phyloP scores from a whole-genome alignment of 2,329 filamentous ascomycete genomes.

The Aspergillus melleus region DNA sequence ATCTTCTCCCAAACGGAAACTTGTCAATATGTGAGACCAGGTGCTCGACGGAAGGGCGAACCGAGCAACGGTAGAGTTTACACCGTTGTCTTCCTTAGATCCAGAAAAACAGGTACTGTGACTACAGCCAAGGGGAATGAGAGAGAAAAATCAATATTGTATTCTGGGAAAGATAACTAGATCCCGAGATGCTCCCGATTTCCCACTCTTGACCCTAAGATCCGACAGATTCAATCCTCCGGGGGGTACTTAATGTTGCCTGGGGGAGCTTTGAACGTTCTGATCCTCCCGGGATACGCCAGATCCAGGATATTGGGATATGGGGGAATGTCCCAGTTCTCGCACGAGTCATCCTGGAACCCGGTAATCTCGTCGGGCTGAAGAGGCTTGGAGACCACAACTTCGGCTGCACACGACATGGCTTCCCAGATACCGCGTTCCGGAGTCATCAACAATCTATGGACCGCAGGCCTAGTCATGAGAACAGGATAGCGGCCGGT shows the following conservation, averaged over 20 bases:
- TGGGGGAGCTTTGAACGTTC: neutral
- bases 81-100: too few species aligned
- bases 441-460: neutral
- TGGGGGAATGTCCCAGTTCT: neutral
- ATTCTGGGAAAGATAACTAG: neutral
- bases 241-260: neutral
- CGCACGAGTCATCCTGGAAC: neutral
- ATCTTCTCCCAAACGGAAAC: too few species aligned
- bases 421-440: neutral
- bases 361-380: neutral
- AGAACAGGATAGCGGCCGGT: neutral
- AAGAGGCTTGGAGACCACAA: neutral
- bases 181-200: neutral
- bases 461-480: neutral
- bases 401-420: neutral
- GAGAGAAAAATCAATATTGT: too few species aligned
- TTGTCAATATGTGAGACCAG: too few species aligned
- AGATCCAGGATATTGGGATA: neutral
- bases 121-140: too few species aligned
- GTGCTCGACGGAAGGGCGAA: too few species aligned
- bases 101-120: too few species aligned
- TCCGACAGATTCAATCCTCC: neutral
- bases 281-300: neutral
- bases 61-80: too few species aligned
- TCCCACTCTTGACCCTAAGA: neutral